Base-by-base conservation (phyloP, 2,329 filamentous ascomycete genomes). In the Botrytis squamosa region DNA sequence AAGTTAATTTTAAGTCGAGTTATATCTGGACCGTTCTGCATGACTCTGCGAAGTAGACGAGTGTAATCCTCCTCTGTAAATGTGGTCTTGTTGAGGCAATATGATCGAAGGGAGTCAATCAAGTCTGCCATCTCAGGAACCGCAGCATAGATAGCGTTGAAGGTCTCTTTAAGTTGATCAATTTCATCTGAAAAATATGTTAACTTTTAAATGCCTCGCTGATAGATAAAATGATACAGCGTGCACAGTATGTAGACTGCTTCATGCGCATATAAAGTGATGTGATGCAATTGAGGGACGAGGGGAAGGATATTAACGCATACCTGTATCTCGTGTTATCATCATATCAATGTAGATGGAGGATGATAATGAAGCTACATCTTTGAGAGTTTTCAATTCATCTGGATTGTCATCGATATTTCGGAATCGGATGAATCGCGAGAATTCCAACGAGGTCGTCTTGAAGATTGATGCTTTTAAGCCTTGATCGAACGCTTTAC, bases 301-400 rank as follows among this genome's bases (percentile, higher is more conserved):
- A 57, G n/a, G n/a, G 25, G 14, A 9, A 29, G 29, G n/a, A 16
- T 9, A 18, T 46, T 10, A 14, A 29, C 7, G 38, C 66, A 76
- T 80, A 87, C 86, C 78, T 71, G 87, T 85, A 77, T 88, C 86
- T 76, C 86, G 83, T 55, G 88, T 79, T 25, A 87, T 83, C 85
- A 86, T 87, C 78, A 88, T 80, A 77, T 88, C 86, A 66, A 88
- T 81, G 74, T 85, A 86, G 7, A 88, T 77, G 44, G 85, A 84
- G 76, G 84, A 84, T 81, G 85, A 86, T n/a, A 85, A 81, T 44
- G 83, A 82, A 3, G 85, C 86, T 68, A 86, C 82, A 3, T 83
- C 84, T 75, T 83, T 82, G n/a, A 88, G 78, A 10, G 83, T 83
- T 77, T 83, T 81, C n/a, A 82, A 74, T 69, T 82, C 80, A 52